phyloP scores from a whole-genome alignment of 495 filamentous ascomycete species.

The Thermochaetoides thermophila region DNA sequence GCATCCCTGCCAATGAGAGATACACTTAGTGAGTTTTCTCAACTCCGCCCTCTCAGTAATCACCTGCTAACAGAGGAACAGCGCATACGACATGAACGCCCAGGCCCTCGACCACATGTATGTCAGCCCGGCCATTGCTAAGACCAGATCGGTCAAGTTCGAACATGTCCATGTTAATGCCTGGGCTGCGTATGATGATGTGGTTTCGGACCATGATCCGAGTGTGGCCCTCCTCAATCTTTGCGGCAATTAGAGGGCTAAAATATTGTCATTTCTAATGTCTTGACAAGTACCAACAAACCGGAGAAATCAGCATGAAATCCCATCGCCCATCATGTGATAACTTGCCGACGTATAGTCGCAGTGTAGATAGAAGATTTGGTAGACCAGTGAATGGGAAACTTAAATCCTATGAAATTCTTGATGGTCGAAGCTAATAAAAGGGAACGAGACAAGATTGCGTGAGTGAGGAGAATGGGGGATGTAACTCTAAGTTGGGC shows the following conservation, averaged over 20 bases:
- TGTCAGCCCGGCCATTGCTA: conserved; percentile 28
- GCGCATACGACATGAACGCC: conserved; percentile 19
- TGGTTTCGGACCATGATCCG: conserved; percentile 46
- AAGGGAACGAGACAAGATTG: no score
- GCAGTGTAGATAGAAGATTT: no score
- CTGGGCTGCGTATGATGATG: conserved; percentile 33
- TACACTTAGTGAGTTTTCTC: conserved; percentile 35
- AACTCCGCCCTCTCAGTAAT: not conserved
- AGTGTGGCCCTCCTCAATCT: conserved; percentile 39
- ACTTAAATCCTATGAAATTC: no score
- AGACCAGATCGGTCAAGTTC: conserved; percentile 18
- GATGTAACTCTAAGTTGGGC: no score
- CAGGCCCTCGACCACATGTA: conserved; percentile 49
- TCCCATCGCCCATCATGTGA: no score
- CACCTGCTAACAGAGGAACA: conserved; percentile 11
- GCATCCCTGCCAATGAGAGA: conserved; percentile 32
- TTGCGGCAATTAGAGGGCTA: conserved; percentile 22
- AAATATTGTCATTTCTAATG: no score
- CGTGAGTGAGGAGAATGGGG: no score
- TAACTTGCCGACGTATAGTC: no score
- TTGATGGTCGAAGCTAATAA: no score
- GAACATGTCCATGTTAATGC: conserved; percentile 51
- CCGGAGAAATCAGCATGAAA: no score
- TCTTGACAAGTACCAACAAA: no score
- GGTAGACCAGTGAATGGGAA: no score